These are phyloP conservation scores for Lenzites betulinus DNA, from an alignment of 768 basidiomycete species.

Conservation along the genomic window DNA sequence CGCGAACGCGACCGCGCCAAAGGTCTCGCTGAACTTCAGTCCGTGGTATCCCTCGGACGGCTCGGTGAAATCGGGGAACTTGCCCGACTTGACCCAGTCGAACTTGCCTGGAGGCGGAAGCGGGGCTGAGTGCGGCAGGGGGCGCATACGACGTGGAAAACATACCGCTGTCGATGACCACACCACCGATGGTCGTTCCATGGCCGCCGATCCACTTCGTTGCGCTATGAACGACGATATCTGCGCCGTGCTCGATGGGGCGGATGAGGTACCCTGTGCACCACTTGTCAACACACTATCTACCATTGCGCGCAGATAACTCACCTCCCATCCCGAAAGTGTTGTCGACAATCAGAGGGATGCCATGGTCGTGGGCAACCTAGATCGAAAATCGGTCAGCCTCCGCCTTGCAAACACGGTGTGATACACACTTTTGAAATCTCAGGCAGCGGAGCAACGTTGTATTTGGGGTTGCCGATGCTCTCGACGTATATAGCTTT, in stretches of 20 bases:
- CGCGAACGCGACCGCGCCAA: constrained; percentile 64
- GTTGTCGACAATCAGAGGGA: constrained; percentile 83
- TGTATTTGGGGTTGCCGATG: constrained; percentile 77
- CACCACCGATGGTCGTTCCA: constrained; percentile 77
- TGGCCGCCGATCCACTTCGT: constrained; percentile 89
- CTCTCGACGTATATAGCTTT: constrained; percentile 76
- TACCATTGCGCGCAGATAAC: neutral
- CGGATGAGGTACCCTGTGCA: constrained; percentile 57
- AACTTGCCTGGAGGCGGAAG: constrained; percentile 54
- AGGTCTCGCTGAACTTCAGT: constrained; percentile 62
- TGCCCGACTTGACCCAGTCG: constrained; percentile 68
- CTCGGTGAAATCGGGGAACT: constrained; percentile 74
- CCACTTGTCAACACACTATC: too few species aligned
- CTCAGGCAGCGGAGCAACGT: constrained; percentile 64
- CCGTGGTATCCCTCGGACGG: constrained; percentile 81
- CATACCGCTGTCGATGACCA: constrained; percentile 69
- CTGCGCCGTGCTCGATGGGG: constrained; percentile 75
- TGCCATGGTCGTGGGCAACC: constrained; percentile 70
- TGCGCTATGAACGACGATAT: constrained; percentile 77
- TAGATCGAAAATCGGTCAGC: constrained; percentile 26
- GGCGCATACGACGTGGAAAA: constrained; percentile 5
- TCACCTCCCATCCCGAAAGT: constrained; percentile 72
- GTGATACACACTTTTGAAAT: constrained; percentile 57
- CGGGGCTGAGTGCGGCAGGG: neutral
- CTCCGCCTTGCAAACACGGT: too few species aligned